Percentiles rank a stretch among this genome's conserved stretches.
Conservation (phyloP, 805 yeast species). For the Ogataea haglerorum region DNA sequence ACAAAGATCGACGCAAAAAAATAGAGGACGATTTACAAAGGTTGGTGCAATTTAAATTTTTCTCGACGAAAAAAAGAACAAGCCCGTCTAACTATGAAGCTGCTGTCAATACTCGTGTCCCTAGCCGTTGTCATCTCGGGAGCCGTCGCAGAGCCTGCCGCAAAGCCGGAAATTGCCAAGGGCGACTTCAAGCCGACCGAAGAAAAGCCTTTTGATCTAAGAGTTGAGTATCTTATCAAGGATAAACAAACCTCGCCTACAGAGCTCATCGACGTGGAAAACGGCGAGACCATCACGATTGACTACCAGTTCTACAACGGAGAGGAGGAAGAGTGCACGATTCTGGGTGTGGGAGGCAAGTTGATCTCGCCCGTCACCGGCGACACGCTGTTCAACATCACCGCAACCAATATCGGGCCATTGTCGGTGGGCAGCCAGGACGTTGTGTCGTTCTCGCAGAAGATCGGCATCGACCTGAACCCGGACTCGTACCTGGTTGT, state of each 20-base stretch:
- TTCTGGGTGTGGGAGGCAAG: conserved; percentile 69
- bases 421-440: conserved; percentile 48
- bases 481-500: conserved; percentile 56
- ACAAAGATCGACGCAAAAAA: conserved; percentile 8
- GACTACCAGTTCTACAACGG: conserved; percentile 50
- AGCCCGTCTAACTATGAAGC: conserved; percentile 4
- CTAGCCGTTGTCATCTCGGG: conserved; percentile 17
- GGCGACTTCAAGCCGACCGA: conserved; percentile 32
- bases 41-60: conserved; percentile 3
- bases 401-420: conserved; percentile 64
- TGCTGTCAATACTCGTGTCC: conserved; percentile 16
- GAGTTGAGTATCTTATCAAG: conserved; percentile 46
- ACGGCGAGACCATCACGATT: conserved; percentile 53
- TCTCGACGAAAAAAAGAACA: conserved; percentile 5
- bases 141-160: conserved; percentile 16
- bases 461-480: conserved; percentile 52
- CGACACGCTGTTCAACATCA: conserved; percentile 54
- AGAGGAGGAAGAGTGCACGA: conserved; percentile 46
- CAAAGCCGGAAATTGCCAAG: conserved; percentile 15
- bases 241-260: conserved; percentile 39
- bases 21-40: conserved; percentile 7
- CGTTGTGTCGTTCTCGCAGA: conserved; percentile 50
- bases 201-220: conserved; percentile 42
- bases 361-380: conserved; percentile 55
- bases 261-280: conserved; percentile 41